phyloP scores from a whole-genome alignment of 176 grass and related monocot genomes.

The Phragmites australis region DNA sequence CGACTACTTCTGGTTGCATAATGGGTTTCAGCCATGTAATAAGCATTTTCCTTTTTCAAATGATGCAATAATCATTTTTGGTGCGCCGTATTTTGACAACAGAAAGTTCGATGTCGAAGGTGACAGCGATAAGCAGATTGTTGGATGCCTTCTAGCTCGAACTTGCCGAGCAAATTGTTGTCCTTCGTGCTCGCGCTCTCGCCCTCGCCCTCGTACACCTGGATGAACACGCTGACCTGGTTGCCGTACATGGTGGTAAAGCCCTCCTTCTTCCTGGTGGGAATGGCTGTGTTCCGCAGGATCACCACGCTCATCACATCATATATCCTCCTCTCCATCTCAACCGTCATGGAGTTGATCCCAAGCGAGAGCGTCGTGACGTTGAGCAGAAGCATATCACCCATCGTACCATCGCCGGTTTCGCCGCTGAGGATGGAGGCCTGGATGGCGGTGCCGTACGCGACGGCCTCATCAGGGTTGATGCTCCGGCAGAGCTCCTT shows the following conservation, averaged over 20 bases:
- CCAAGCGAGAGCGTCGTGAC: constrained; percentile 59
- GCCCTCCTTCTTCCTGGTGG: constrained; percentile 3
- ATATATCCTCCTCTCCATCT: no score
- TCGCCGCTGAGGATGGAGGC: constrained; percentile 42
- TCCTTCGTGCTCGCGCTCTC: constrained; percentile 5
- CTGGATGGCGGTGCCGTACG: constrained; percentile 51
- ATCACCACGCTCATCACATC: constrained; percentile 41
- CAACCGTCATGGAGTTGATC: no score
- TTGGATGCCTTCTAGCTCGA: constrained; percentile 31
- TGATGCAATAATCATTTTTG: no score
- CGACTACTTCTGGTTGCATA: no score
- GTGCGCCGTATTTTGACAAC: not conserved
- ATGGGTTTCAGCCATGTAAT: no score
- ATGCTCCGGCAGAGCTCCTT: constrained; percentile 60
- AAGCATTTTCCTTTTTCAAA: no score
- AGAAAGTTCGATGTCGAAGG: constrained; percentile 51
- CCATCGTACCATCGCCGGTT: not conserved
- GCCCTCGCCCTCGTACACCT: constrained; percentile 63
- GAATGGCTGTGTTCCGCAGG: constrained; percentile 48
- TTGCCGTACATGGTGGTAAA: constrained; percentile 38
- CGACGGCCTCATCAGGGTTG: constrained; percentile 59
- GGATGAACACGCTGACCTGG: not conserved
- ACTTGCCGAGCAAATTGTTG: constrained; percentile 53
- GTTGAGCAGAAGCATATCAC: constrained; percentile 35
- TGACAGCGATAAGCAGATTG: constrained; percentile 39